These are phyloP conservation scores for Calonectria honghensis DNA, from an alignment of 2,329 filamentous ascomycete genomes.

Conservation along the genomic window DNA sequence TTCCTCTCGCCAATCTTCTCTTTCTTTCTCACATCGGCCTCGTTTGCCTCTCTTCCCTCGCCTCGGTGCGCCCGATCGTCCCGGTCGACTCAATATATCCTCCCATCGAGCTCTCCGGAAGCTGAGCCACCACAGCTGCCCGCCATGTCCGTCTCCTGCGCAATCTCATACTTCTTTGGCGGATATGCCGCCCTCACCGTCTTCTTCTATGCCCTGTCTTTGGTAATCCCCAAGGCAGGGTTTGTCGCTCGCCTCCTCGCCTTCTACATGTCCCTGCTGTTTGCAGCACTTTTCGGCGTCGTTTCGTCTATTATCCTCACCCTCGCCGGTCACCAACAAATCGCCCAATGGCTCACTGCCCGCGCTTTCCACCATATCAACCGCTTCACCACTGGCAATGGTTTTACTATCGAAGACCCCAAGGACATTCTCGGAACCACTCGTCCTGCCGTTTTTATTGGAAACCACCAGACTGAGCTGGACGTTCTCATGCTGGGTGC, in stretches of 20 bases:
- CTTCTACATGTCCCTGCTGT: constrained; percentile 77
- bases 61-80: constrained; percentile 14
- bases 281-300: constrained; percentile 83
- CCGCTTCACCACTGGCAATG: constrained; percentile 83
- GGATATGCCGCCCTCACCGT: constrained; percentile 72
- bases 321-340: constrained; percentile 81
- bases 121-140: constrained; percentile 29
- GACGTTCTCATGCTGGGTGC: constrained; percentile 93
- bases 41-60: neutral
- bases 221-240: constrained; percentile 74
- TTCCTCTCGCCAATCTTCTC: constrained; percentile 1
- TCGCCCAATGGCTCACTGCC: constrained; percentile 90
- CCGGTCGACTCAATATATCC: constrained; percentile 19
- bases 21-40: constrained; percentile 3
- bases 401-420: constrained; percentile 83
- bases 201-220: constrained; percentile 78
- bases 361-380: constrained; percentile 88
- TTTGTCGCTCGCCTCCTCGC: constrained; percentile 83
- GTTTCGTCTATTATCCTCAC: constrained; percentile 83
- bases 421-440: constrained; percentile 76
- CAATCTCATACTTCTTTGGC: constrained; percentile 68
- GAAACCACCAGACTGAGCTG: constrained; percentile 97
- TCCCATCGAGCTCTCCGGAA: neutral
- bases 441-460: constrained; percentile 91
- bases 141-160: constrained; percentile 62